Evolutionary conservation across 192 early-diverging fungal species (phyloP).

Genomic region (Coemansia sp.): DNA sequence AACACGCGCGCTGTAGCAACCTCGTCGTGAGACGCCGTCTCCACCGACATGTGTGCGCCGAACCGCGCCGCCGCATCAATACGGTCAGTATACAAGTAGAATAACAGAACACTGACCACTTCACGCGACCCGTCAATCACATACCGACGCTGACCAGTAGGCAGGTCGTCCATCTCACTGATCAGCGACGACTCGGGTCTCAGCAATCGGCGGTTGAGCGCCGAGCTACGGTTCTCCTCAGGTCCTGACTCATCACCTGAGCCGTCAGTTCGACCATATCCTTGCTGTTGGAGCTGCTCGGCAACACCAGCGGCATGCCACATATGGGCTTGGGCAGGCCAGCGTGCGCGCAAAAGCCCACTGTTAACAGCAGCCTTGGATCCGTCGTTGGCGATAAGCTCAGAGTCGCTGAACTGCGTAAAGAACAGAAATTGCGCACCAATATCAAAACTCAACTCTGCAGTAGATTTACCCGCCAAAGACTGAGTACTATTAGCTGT

Average conservation of each 20-base stretch:
- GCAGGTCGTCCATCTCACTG: conserved; percentile 22
- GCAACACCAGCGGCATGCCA: conserved; percentile 32
- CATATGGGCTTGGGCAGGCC: conserved; percentile 46
- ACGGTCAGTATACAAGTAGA: conserved; percentile 70
- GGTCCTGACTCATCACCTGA: conserved; percentile 6
- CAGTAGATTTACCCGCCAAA: not conserved
- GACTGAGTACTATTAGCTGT: conserved; percentile 12
- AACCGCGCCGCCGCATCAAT: conserved; percentile 66
- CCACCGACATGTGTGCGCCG: conserved; percentile 31
- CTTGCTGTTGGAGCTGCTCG: conserved; percentile 3
- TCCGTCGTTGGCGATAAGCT: conserved; percentile 39
- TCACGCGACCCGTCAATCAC: conserved; percentile 51
- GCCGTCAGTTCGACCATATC: not conserved
- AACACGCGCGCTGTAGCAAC: conserved; percentile 50
- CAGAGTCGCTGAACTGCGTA: conserved; percentile 50
- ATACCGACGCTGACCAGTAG: not conserved
- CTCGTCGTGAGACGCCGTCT: conserved; percentile 25
- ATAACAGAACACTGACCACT: conserved; percentile 64
- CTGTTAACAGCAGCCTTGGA: conserved; percentile 38
- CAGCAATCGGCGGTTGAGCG: not conserved
- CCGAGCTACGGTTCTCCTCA: not conserved
- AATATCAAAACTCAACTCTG: conserved; percentile 36
- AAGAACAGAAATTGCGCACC: conserved; percentile 51
- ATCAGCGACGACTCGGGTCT: conserved; percentile 47
- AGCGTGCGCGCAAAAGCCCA: conserved; percentile 51